Evolutionary conservation across 2,329 filamentous ascomycete genomes (phyloP), one percentile per base, ranked within the genome.

Genomic region (Trichoderma simmonsii): DNA sequence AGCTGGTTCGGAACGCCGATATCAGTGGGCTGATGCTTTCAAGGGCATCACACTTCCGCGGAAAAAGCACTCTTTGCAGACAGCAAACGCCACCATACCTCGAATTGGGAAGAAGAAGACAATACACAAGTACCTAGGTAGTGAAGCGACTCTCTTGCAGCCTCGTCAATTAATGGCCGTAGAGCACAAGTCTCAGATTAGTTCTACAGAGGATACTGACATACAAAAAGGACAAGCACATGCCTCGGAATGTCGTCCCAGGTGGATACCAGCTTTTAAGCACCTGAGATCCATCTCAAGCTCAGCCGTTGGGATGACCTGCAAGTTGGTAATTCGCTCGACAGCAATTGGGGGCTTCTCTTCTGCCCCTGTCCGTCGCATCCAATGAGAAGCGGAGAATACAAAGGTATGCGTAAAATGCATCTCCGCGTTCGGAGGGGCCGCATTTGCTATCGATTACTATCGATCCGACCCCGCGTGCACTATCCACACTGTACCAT

Each of bases 341-440:
- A 63, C 32, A 36, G 28, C 48, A 32, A 48, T 63, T 43, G 39
- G 59, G 39, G 56, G 57, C 28, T 26, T 28, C 18, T 60, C 12
- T 43, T 21, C 14, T 34, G 9, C 24, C 62, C 67, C 30, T 61
- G 39, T 9, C 11, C 51, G 30, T 43, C 14, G 11, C 30, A 51
- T 32, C 66, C 67, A 70, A 70, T 70, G 57, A 62, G 39, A 61
- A 24, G n/a, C 67, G 24, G 15, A 14, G 28, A 61, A 12, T 54
- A 39, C 36, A 14, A 2, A 39, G 15, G 36, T 39, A 70, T 34
- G 39, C 57, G 36, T 18, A 48, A 68, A 60, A 15, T 61, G 59
- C 66, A 51, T 64, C 71, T 72, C 71, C 71, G 71, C 71, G 30
- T 51, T 72, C 71, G 71, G 71, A 72, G 65, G 36, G 36, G 66